phyloP scores from a whole-genome alignment of 78 protist species.

The Emiliania huxleyi region DNA sequence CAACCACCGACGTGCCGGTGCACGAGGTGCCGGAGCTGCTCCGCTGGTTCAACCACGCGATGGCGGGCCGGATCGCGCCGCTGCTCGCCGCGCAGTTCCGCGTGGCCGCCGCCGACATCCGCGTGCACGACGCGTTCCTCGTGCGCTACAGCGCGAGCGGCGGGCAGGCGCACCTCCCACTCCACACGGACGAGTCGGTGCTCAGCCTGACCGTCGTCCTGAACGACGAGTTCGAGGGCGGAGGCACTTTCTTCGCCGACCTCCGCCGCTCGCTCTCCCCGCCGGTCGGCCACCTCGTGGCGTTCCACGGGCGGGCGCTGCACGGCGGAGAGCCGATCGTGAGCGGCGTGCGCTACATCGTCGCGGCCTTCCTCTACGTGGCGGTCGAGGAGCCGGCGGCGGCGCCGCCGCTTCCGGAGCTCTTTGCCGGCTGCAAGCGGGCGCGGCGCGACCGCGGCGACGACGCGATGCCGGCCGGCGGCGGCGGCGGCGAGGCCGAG shows the following conservation, averaged over 20 bases:
- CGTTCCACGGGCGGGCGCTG: neutral
- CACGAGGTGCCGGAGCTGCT: neutral
- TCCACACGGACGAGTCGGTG: neutral
- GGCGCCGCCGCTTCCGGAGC: too few species aligned
- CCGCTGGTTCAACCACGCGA: neutral
- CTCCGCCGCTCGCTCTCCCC: neutral
- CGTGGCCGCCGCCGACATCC: neutral
- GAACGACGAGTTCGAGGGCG: neutral
- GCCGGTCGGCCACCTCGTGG: neutral
- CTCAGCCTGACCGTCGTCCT: neutral
- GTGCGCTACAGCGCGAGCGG: neutral
- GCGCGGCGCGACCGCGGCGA: too few species aligned
- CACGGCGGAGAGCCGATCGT: neutral
- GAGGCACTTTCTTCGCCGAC: neutral
- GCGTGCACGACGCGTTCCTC: conserved; percentile 13
- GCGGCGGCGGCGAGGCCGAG: too few species aligned
- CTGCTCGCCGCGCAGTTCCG: neutral
- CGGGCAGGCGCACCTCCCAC: conserved; percentile 2
- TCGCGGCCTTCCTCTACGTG: conserved; percentile 6
- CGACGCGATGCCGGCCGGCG: too few species aligned
- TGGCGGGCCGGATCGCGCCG: neutral
- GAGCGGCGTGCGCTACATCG: neutral
- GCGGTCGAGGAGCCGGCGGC: too few species aligned
- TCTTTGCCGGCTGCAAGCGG: too few species aligned
- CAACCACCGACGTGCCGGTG: neutral